Evolutionary conservation across 2,329 filamentous ascomycete species (phyloP).

Genomic region (Sporothrix pallida): DNA sequence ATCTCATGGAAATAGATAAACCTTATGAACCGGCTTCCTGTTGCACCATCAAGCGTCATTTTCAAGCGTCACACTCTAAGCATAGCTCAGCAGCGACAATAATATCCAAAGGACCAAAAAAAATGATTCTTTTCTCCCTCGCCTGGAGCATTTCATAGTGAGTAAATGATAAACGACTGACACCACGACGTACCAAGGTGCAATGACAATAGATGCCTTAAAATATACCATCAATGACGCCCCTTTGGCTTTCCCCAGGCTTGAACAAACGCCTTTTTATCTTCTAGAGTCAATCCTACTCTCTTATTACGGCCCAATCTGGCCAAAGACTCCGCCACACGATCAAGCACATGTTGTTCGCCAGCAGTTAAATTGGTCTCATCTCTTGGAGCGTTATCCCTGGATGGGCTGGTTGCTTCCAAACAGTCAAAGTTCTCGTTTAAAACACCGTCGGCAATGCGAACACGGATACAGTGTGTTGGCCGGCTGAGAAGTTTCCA

Average conservation of each 20-base stretch:
- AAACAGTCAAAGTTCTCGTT: conserved; percentile 47
- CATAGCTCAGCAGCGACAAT: too few species aligned
- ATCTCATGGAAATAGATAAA: not conserved
- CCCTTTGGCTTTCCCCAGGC: conserved; percentile 60
- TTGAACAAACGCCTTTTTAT: conserved; percentile 82
- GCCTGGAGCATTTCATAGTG: too few species aligned
- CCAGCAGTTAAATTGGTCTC: conserved; percentile 50
- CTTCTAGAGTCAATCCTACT: conserved; percentile 79
- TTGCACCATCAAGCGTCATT: not conserved
- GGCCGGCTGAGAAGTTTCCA: conserved; percentile 86
- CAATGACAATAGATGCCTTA: too few species aligned
- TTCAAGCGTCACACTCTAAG: not conserved
- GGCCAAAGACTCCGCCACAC: conserved; percentile 84
- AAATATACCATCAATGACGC: conserved; percentile 30
- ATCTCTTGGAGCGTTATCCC: not conserved
- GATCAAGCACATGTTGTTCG: conserved; percentile 75
- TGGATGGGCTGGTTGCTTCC: not conserved
- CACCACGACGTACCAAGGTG: too few species aligned
- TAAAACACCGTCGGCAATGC: conserved; percentile 78
- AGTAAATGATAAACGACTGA: too few species aligned
- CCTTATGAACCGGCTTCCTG: not conserved
- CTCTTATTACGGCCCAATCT: conserved; percentile 85
- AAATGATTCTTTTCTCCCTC: too few species aligned
- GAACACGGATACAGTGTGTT: conserved; percentile 87
- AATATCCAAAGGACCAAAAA: too few species aligned